Evolutionary conservation across 305 asterid genomes (phyloP), one percentile per base, ranked within the genome.

Genomic region (Solanum hybrid): DNA sequence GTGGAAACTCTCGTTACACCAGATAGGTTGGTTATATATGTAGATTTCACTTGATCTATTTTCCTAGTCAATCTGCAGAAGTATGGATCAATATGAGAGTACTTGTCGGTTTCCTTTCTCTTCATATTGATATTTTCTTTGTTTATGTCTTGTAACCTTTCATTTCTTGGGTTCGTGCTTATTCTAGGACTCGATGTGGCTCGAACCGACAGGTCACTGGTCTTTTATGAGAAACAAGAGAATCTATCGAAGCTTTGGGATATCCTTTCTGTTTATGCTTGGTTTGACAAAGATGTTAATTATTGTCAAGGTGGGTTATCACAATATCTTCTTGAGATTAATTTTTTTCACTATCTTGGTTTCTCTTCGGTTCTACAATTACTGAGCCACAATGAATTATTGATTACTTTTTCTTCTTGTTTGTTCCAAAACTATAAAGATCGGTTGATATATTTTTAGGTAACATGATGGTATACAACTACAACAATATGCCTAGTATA

Each of bases 221-320:
- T 93, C 81, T 97, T 94, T 89, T 97, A 94, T 83, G 98, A 97
- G 96, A 94, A 93, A 91, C 96, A 97, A 92, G 97, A 95, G 88
- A 94, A 97, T 92, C 90, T 97, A 82, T 78, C 99, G 15, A 97
- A 94, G 93, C 98, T 97, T 24, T 97, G 99, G 99, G 99, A 97
- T 90, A 93, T 97, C 90, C 94, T 97, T 32, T 90, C 98, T 79
- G 98, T 97, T 77, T 97, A 97, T 90, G 90, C 99, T 75, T 97
- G 99, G 99, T 94, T 94, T 81, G 99, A 97, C 91, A 86, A 89
- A 89, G 99, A 97, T 92, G 97, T 97, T 79, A 99, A 99, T 75
- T 97, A 97, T 87, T 94, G 99, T 94, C 99, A 97, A 97, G 99
- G 99, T 96, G 81, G 87, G 94, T 92, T 51, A 6, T 31, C 88